Evolutionary conservation across 208 protist species (phyloP), one percentile per base, ranked within the genome.

Genomic region (Acanthamoeba rhysodes): DNA sequence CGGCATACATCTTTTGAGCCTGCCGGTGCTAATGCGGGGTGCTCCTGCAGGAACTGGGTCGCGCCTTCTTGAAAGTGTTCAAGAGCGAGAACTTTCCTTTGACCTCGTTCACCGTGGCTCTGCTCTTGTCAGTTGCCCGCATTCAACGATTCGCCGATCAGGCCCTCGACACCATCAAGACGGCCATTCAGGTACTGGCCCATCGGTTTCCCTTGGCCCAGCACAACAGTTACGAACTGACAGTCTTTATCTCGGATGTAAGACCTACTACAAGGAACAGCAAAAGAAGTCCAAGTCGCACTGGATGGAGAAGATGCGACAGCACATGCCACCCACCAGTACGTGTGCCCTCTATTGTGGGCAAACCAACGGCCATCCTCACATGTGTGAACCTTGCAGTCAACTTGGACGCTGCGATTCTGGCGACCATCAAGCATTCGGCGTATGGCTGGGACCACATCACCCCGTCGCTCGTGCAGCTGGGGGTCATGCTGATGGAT

Each of bases 371-470:
- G 32, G 32, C 12, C n/a, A n/a, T 55, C 12, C 12, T 4, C 53
- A 22, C 29, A n/a, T 22, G 10, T 10, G n/a, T 32, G 10, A 2
- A 34, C 8, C 9, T 72, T 24, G 10, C 62, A 93, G 87, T 93
- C 32, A 70, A 78, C 27, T 62, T 94, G 45, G 91, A 94, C 45
- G 45, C 32, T 29, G 91, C 91, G 18, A 84, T 94, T 45, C 29
- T 78, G 27, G 48, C 45, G 41, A 94, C 91, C 2, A 85, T 94
- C 34, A 78, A 66, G 45, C 74, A 84, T 45, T 72, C 53, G 4
- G 91, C 91, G 12, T 85, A 85, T 50, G 91, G 91, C 5, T 94
- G 91, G 91, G 91, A 94, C n/a, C 91, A 94, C 72, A 80, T 94
- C 50, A 84, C 72, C 18, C 70, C 91, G 12, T 72, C 53, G 14